phyloP scores from a whole-genome alignment of 352 stramenopile genomes.

The Phytophthora sp. region DNA sequence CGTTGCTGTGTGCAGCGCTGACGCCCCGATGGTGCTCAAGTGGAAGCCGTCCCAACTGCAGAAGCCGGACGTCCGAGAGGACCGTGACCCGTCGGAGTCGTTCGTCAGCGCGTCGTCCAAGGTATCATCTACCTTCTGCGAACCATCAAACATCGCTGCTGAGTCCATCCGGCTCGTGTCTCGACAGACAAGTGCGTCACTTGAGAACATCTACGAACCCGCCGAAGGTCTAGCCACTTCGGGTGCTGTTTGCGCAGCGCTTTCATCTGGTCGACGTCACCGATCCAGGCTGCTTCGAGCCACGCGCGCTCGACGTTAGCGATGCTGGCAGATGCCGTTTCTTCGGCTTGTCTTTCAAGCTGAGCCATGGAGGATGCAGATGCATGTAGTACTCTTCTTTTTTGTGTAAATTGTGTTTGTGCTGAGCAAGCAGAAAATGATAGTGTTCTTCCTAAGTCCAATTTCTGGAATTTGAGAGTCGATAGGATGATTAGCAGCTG shows the following conservation, averaged over 20 bases:
- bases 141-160: not conserved
- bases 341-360: too few relatives aligned
- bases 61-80: not conserved
- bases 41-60: slow-evolving; percentile 24
- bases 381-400: not conserved
- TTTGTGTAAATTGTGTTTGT: too few relatives aligned
- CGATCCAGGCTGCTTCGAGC: not conserved
- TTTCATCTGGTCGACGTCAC: slow-evolving; percentile 17
- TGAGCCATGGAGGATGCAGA: too few relatives aligned
- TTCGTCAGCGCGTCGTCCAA: not conserved
- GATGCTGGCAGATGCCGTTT: not conserved
- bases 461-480: too few relatives aligned
- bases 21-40: slow-evolving; percentile 17
- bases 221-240: not conserved
- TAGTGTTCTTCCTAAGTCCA: too few relatives aligned
- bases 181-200: not conserved
- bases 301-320: not conserved
- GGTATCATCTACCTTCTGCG: not conserved
- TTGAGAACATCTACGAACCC: not conserved
- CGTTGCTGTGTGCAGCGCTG: slow-evolving; percentile 18
- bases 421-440: too few relatives aligned
- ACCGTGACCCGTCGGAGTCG: not conserved
- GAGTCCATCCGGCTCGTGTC: not conserved
- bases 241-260: slow-evolving; percentile 4
- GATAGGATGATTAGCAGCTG: too few relatives aligned